Conservation (phyloP, 805 yeast species). For the Cyberlindnera lachancei region DNA sequence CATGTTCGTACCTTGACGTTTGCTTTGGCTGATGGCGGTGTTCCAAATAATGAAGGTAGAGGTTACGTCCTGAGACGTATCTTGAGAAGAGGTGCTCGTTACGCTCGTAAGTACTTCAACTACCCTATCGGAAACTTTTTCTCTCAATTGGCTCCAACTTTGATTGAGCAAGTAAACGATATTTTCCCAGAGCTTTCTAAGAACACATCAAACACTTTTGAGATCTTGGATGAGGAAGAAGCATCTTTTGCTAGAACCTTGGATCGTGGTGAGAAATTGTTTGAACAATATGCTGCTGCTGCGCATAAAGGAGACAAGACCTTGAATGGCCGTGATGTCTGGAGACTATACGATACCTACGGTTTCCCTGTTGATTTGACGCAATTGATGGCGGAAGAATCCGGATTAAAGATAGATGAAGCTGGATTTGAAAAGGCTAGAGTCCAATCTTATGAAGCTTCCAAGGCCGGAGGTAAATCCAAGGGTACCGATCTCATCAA, state of each 20-base stretch:
- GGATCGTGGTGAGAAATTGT: slow-evolving; percentile 95
- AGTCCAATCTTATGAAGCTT: slow-evolving; percentile 85
- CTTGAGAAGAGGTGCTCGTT: slow-evolving; percentile 95
- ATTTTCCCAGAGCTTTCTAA: slow-evolving; percentile 87
- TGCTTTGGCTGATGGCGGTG: slow-evolving; percentile 98
- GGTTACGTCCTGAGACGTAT: slow-evolving; percentile 97
- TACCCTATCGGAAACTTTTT: slow-evolving; percentile 94
- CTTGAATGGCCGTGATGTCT: slow-evolving; percentile 88
- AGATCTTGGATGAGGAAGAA: slow-evolving; percentile 94
- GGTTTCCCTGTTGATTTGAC: slow-evolving; percentile 99
- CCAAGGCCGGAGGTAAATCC: slow-evolving; percentile 75
- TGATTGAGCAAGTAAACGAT: slow-evolving; percentile 78
- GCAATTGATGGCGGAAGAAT: slow-evolving; percentile 97
- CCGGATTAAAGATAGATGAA: slow-evolving; percentile 87
- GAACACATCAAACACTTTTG: slow-evolving; percentile 69
- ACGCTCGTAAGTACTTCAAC: slow-evolving; percentile 91
- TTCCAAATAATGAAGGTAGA: slow-evolving; percentile 98
- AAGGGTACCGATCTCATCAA: slow-evolving; percentile 56
- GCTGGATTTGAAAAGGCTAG: slow-evolving; percentile 88
- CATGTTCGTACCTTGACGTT: slow-evolving; percentile 96
- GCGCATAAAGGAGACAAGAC: slow-evolving; percentile 71
- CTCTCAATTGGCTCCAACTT: slow-evolving; percentile 85
- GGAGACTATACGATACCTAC: slow-evolving; percentile 97
- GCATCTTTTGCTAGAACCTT: slow-evolving; percentile 89
- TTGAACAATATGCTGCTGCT: slow-evolving; percentile 83